Conservation (phyloP, 2,329 filamentous ascomycete species). For the Zasmidium angulare region DNA sequence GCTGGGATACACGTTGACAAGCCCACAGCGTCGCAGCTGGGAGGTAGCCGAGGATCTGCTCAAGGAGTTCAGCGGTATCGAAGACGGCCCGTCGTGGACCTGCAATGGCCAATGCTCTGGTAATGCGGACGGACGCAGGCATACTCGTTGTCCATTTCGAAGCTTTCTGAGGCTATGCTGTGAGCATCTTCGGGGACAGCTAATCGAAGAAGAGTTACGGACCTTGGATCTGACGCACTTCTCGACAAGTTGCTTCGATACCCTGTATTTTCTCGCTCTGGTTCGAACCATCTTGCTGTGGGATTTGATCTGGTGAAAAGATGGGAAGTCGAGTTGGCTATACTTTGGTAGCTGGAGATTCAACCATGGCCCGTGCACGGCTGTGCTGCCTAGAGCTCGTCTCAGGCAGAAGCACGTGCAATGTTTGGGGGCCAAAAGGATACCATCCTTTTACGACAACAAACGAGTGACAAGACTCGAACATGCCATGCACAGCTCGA, state of each 20-base stretch:
- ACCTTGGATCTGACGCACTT: background rate
- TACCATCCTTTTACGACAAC: no score
- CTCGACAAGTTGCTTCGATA: background rate
- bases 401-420: no score
- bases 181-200: background rate
- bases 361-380: background rate
- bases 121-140: background rate
- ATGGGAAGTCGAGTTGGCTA: background rate
- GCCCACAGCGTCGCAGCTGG: background rate
- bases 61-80: slow-evolving; percentile 4
- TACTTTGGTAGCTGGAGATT: background rate
- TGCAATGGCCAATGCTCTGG: background rate
- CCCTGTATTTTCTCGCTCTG: background rate
- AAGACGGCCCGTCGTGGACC: slow-evolving; percentile 1
- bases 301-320: background rate
- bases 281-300: background rate
- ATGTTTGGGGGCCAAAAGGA: no score
- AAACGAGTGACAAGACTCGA: no score
- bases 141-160: background rate
- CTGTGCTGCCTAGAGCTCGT: background rate
- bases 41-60: slow-evolving; percentile 5
- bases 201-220: no score
- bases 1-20: background rate
- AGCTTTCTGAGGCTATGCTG: background rate
- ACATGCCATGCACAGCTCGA: no score